Percentiles rank a stretch among this genome's conserved stretches.
Evolutionary conservation across 192 early-diverging fungal genomes (phyloP).

Genomic region (Gryganskiella cystojenkinii): DNA sequence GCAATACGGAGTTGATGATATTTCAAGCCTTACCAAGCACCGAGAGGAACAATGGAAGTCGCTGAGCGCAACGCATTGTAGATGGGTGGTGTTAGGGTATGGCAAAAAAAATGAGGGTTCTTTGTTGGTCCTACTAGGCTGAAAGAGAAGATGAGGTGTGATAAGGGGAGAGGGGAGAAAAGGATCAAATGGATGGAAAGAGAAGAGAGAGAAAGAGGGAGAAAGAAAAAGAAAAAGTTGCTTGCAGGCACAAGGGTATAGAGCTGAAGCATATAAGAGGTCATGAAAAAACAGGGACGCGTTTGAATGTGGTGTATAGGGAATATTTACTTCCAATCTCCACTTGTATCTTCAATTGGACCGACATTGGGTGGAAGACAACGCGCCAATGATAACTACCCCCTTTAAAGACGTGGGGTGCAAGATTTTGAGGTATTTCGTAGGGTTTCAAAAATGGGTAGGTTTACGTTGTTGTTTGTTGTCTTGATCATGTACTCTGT

Average conservation of each 20-base stretch:
- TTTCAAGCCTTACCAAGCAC: conserved; percentile 42
- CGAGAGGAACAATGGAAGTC: conserved; percentile 47
- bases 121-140: not conserved
- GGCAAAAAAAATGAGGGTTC: not conserved
- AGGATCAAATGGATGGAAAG: not conserved
- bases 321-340: conserved; percentile 46
- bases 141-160: not conserved
- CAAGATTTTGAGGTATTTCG: no score
- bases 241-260: no score
- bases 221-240: not conserved
- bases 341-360: conserved; percentile 42
- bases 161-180: not conserved
- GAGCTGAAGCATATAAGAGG: not conserved
- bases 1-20: no score
- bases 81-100: not conserved
- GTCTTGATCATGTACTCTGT: no score
- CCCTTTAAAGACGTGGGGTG: no score
- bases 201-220: not conserved
- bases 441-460: no score
- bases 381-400: no score
- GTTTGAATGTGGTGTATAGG: conserved; percentile 12
- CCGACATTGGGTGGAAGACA: not conserved
- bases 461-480: no score
- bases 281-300: conserved; percentile 2
- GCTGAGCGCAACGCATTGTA: conserved; percentile 50